These are phyloP conservation scores for Penicillium egyptiacum DNA, from an alignment of 495 filamentous ascomycete genomes.

Conservation along the genomic window DNA sequence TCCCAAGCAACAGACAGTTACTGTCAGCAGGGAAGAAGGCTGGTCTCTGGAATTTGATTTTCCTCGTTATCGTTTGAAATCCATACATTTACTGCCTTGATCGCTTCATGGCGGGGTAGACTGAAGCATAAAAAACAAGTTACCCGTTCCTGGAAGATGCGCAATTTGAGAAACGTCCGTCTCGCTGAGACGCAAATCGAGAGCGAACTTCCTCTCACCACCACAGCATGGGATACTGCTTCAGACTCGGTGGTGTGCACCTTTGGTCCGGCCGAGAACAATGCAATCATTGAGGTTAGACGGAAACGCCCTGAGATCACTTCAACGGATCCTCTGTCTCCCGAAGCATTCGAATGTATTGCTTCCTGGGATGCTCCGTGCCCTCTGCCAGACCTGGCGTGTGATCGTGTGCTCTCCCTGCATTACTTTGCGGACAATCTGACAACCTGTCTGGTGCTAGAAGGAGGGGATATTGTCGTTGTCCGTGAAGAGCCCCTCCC, in stretches of 20 bases:
- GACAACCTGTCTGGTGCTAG: conserved; percentile 78
- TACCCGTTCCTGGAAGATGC: conserved; percentile 54
- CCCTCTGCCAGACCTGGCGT: conserved; percentile 63
- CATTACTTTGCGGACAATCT: conserved; percentile 81
- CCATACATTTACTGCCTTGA: conserved; percentile 8
- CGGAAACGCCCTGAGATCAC: conserved; percentile 42
- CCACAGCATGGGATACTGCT: conserved; percentile 73
- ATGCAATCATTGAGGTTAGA: conserved; percentile 64
- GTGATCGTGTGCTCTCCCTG: conserved; percentile 70
- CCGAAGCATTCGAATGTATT: conserved; percentile 52
- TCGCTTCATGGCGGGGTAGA: conserved; percentile 47
- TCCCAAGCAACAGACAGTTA: conserved; percentile 9
- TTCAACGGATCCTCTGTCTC: conserved; percentile 37
- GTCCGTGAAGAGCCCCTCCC: conserved; percentile 73
- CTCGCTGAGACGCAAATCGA: conserved; percentile 56
- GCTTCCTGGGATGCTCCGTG: conserved; percentile 85
- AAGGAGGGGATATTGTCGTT: conserved; percentile 84
- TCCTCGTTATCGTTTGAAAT: conserved; percentile 9
- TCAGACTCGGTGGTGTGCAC: conserved; percentile 71
- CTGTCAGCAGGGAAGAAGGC: neutral
- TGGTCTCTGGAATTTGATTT: conserved; percentile 12
- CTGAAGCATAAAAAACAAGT: conserved; percentile 27
- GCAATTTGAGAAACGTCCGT: conserved; percentile 74
- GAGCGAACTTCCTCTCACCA: conserved; percentile 60
- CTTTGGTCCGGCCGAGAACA: conserved; percentile 65